Evolutionary conservation across 768 basidiomycete species (phyloP), one percentile per base, ranked within the genome.

Genomic region (Favolaschia claudopus): DNA sequence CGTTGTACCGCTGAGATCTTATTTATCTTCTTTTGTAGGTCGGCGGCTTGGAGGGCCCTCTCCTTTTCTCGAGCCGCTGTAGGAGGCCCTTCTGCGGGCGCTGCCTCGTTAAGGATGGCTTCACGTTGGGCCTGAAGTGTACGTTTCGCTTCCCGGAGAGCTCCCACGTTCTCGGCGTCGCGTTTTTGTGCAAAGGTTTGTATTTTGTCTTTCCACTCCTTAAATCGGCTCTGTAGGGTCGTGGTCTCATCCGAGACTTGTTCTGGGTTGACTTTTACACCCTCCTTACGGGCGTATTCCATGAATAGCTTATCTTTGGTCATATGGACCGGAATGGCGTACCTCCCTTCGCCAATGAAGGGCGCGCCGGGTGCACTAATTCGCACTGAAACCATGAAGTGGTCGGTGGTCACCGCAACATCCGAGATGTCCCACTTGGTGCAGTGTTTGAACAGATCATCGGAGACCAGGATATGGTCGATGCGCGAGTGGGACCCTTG

Each of bases 281-380:
- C 45, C 27, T 48, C 46, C 9, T 7, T 32, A n/a, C 40, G 31
- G 2, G 55, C 55, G 20, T 13, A 49, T 9, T 32, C 24, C 9
- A 48, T 5, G 2, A 65, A 32, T 13, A 36, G 27, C 28, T 61
- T 54, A 37, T 65, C 52, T 9, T 49, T 27, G 22, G 59, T 22
- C 5, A 65, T 1, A 34, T 20, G 38, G n/a, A 58, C 36, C 1
- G 60, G 60, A 3, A 50, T 48, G 15, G 49, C 55, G 40, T 55
- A 64, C 7, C 59, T 10, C 1, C 63, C 63, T 45, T 32, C 25
- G 5, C 64, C 64, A 3, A 65, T 40, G 29, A 19, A 65, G 4
- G 60, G 63, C 12, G 52, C 33, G 4, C 38, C 45, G 12, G 50
- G 58, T 3, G 43, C 52, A 28, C 9, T 14, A 20, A 60, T 33